Base-by-base conservation (phyloP, 2,329 filamentous ascomycete species). In the Neoarthrinium moseri region DNA sequence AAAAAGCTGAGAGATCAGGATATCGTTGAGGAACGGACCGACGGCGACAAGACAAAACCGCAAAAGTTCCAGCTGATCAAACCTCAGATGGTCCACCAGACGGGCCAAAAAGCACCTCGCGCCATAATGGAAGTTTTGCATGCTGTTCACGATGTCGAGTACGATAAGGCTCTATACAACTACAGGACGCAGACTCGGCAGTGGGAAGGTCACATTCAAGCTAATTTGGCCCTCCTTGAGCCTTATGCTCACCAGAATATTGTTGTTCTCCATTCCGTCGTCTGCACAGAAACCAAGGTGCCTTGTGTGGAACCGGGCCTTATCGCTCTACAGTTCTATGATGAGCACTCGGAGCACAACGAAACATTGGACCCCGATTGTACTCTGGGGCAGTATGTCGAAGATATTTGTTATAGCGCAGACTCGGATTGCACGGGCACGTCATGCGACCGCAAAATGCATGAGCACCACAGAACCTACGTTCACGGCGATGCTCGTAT, bases 221-320 rank as follows among this genome's bases (percentile, higher is more conserved):
- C 89, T 12, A 95, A 94, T 55, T 74, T 87, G 24, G 87, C 95
- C 59, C 77, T 97, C 2, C 99, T 96, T 56, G 91, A 99, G 61
- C 94, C 95, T 0, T 94, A 91, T 61, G 88, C 90, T 1, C 95
- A 99, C 60, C 94, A 99, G 60, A 96, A 94, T 59, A 96, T 99
- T 49, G 90, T 95, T 10, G 89, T 97, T 2, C 72, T 99, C 7
- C 95, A 95, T 67, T 97, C 92, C 13, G 83, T 94, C 20, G 92
- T 96, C 41, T 97, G 92, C 63, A 96, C 91, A 0, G 84, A 87
- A 50, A 96, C 91, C 1, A 95, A 94, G 44, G 91, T 96, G 32
- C 94, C 94, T 1, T 99, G 94, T 60, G 84, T 86, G 36, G 95
- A 95, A 21, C 94, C 94, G 2, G 89, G 91, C 48, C 75, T 96